Evolutionary conservation across 345 rosid genomes (phyloP), one percentile per base, ranked within the genome.

Genomic region (Lumnitzera racemosa): DNA sequence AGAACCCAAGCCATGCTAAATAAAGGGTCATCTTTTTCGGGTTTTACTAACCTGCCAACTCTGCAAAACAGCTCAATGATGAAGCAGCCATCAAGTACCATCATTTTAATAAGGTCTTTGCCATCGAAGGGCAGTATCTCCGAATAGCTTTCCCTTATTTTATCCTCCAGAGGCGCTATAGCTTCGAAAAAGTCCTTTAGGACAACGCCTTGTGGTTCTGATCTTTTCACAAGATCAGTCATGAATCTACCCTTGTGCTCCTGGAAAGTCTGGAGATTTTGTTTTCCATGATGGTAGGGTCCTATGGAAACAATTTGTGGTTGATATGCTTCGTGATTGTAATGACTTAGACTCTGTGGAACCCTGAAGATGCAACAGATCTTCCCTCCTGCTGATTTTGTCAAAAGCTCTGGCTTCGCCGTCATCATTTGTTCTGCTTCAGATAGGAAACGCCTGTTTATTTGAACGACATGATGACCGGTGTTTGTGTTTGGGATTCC

Each of bases 31-130:
- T 78, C 76, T 7, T 15, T 29, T 57, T 80, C 72, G 9, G 67
- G 20, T 2, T 56, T 55, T 3, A 77, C 72, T 13, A 78, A 25
- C 13, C 75, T 47, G 0, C 78, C 80, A 17, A 80, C 84, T 24
- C 75, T 74, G 52, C 80, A 59, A 56, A 83, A 79, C 47, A 85
- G 57, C 59, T 78, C 80, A 52, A 85, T 74, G 46, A 85, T 70
- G 60, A 85, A 85, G 51, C 91, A 85, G 12, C 87, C 79, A 50
- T 83, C 86, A 16, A 83, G 82, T 51, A 78, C 72, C 79, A 83
- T 74, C 79, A 81, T 74, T 62, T 78, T 74, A 2, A 78, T 51
- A 2, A 83, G 46, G 2, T 74, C 60, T 10, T 51, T n/a, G 53
- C 53, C 59, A 20, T 20, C 50, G 17, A 63, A 27, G 1, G 43